Base-by-base conservation (phyloP, 768 basidiomycete species). In the Suillus sp. region DNA sequence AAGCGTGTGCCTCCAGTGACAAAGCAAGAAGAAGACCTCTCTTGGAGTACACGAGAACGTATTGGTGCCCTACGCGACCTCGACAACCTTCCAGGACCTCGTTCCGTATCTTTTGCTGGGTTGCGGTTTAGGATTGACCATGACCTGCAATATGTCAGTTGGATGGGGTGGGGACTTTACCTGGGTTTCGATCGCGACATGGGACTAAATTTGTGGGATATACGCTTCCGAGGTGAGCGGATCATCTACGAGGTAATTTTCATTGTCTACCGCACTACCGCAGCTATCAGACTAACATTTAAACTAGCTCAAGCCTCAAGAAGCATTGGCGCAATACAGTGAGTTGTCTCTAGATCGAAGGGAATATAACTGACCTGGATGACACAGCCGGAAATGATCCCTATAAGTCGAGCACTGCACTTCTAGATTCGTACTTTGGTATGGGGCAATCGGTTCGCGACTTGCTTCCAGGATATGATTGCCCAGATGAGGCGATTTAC, bases 141-240 rank as follows among this genome's bases (percentile, higher is more conserved):
- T 37, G 77, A 78, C 40, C 73, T 76, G 51, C 79, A 85, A 65
- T 87, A 83, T 64, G 72, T 89, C 25, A 84, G 79, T 53, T 90
- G 88, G 88, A 84, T 89, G 84, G 85, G 85, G 3, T 88, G 86
- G 86, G 77, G 79, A 0, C 61, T 88, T 70, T 88, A 83, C 65
- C 76, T 88, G 25, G 82, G 84, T 58, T 89, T 88, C 68, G 85
- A 86, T 61, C 71, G 86, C n/a, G 88, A 89, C 68, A 88, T 89
- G 86, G 88, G 86, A 18, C 65, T 87, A 65, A 82, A 78, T 63
- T 72, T 88, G n/a, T 88, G 84, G 83, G 83, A 88, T 68, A 78
- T 88, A 57, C 76, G 81, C 4, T 85, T 89, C 75, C 73, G 77
- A 45, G 80, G 79, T 13, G 86, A 86, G 68, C 72, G 88, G 37